These are phyloP conservation scores for Mycena floridula DNA, from an alignment of 768 basidiomycete species.

Conservation along the genomic window DNA sequence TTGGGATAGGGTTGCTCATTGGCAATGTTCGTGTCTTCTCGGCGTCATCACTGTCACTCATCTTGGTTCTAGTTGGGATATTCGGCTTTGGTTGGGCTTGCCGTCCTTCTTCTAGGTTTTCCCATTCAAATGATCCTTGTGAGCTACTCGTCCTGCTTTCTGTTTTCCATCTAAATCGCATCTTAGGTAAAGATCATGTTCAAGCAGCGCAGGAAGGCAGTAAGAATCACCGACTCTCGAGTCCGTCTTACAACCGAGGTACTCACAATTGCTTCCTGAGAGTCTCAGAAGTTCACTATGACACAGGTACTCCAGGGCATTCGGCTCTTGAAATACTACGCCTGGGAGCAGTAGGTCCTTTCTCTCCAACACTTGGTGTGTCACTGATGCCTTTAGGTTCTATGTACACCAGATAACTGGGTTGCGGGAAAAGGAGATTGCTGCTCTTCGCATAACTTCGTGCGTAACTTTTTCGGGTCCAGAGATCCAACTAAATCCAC, in stretches of 20 bases:
- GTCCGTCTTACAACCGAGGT: slow-evolving; percentile 59
- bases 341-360: slow-evolving; percentile 52
- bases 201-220: slow-evolving; percentile 43
- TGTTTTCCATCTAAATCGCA: slow-evolving; percentile 48
- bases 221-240: slow-evolving; percentile 60
- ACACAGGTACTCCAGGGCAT: slow-evolving; percentile 55
- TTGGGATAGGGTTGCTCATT: slow-evolving; percentile 57
- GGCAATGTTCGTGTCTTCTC: slow-evolving; percentile 33
- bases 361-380: too few species aligned
- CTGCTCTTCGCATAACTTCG: slow-evolving; percentile 31
- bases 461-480: too few species aligned
- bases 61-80: slow-evolving; percentile 38
- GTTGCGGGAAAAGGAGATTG: slow-evolving; percentile 32
- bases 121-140: not conserved
- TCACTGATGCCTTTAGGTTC: too few species aligned
- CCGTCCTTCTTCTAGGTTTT: slow-evolving; percentile 16
- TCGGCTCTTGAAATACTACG: slow-evolving; percentile 56
- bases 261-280: not conserved
- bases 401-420: slow-evolving; percentile 35
- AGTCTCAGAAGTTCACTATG: not conserved
- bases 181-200: slow-evolving; percentile 47
- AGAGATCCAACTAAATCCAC: too few species aligned
- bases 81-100: slow-evolving; percentile 61
- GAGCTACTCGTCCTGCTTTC: slow-evolving; percentile 4
- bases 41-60: not conserved